A percentile compares a stretch with the other conserved stretches of the same genome.
Conservation (phyloP, 2,329 filamentous ascomycete species). For the Cercospora sp. region DNA sequence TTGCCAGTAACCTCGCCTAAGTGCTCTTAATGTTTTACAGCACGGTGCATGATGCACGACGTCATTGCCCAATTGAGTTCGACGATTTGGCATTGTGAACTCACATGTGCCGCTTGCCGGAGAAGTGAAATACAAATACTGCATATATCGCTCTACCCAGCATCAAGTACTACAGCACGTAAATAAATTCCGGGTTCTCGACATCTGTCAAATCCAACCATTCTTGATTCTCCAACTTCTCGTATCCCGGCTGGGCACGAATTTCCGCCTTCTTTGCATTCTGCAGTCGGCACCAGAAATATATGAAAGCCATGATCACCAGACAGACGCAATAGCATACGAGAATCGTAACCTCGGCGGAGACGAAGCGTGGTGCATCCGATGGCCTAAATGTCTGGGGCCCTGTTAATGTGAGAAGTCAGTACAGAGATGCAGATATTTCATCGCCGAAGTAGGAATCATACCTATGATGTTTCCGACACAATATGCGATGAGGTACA, state of each 20-base stretch:
- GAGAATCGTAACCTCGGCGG: constrained; percentile 64
- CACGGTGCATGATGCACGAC: background rate
- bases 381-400: constrained; percentile 57
- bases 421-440: too few species aligned
- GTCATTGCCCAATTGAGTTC: background rate
- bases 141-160: background rate
- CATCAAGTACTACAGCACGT: constrained; percentile 35
- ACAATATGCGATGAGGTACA: constrained; percentile 55
- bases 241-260: constrained; percentile 57
- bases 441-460: too few species aligned
- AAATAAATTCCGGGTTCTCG: constrained; percentile 63
- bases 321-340: constrained; percentile 58
- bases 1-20: background rate
- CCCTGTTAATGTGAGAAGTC: too few species aligned
- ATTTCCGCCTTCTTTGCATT: constrained; percentile 60
- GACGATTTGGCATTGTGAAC: background rate
- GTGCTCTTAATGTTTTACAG: background rate
- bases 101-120: background rate
- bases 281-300: constrained; percentile 59
- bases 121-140: background rate
- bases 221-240: constrained; percentile 65
- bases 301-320: constrained; percentile 60
- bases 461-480: constrained; percentile 50
- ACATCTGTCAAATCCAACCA: constrained; percentile 64
- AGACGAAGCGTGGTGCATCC: constrained; percentile 61